phyloP scores from a whole-genome alignment of 2,329 filamentous ascomycete species.

The Thielaviopsis ethacetica region DNA sequence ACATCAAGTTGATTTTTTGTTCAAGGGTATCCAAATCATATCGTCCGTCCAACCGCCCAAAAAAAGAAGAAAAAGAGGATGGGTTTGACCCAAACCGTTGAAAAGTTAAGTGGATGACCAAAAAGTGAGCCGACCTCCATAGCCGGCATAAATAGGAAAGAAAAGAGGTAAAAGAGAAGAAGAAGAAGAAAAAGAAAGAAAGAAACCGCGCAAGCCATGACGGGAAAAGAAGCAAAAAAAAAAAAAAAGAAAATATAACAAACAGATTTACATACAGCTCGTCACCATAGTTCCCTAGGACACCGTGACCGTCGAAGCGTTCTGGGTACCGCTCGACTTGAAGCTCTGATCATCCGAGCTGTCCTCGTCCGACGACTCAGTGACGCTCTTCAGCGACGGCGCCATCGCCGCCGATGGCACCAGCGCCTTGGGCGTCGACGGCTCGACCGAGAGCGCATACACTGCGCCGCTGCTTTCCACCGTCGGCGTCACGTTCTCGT shows the following conservation, averaged over 20 bases:
- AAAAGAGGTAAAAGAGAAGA: neutral
- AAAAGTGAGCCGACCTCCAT: neutral
- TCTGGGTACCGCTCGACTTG: slow-evolving; percentile 11
- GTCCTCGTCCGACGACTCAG: slow-evolving; percentile 3
- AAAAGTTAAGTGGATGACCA: neutral
- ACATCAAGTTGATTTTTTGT: neutral
- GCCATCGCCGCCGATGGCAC: neutral
- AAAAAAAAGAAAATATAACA: neutral
- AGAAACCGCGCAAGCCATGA: neutral
- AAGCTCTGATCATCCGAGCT: slow-evolving; percentile 10
- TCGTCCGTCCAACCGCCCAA: slow-evolving; percentile 3
- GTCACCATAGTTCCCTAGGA: neutral
- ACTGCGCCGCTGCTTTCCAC: neutral
- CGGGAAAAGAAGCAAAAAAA: neutral
- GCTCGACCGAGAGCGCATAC: slow-evolving; percentile 5
- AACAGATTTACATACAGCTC: neutral
- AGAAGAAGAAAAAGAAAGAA: neutral
- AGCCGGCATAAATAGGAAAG: neutral
- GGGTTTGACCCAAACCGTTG: neutral
- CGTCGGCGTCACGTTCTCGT: slow-evolving; percentile 6
- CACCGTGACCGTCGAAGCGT: slow-evolving; percentile 5
- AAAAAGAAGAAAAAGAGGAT: neutral
- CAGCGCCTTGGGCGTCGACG: slow-evolving; percentile 4
- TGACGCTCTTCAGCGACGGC: neutral
- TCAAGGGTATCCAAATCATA: slow-evolving; percentile 8